Evolutionary conservation across 768 basidiomycete genomes (phyloP), one percentile per base, ranked within the genome.

Genomic region (Kwoniella europaea): DNA sequence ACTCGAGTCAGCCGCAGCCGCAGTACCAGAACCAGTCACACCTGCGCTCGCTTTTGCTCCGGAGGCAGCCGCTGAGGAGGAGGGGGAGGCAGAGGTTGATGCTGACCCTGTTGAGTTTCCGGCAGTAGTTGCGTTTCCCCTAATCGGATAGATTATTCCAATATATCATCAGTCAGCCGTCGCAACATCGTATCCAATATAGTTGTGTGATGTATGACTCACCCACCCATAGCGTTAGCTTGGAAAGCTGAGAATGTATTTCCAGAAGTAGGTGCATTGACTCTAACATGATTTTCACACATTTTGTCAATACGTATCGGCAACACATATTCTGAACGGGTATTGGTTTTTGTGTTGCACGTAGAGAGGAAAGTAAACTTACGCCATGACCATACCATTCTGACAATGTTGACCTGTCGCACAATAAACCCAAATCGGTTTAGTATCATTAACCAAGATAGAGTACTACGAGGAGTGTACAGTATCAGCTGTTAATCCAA

Each of bases 391-490:
- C 67, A 68, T 68, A 7, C 71, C 71, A 24, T 42, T 53, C 43
- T 62, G 22, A 55, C 71, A 72, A 50, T 72, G 71, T 13, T 41
- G 20, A 4, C 43, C 71, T 35, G 52, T 59, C 0, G 46, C 65
- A 35, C 73, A 74, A 60, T 67, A 71, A 3, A 66, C 66, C 73
- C 73, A 74, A 41, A 71, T 66, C 3, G 73, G 73, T 41, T 46
- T 67, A 43, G 69, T 67, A 41, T 46, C 58, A 54, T 74, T 71
- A 27, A 74, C 65, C n/a, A 67, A 29, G 59, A 74, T 67, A 9
- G 69, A 56, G 62, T 67, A 70, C 73, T 74, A 60, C 27, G 20
- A 12, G 27, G 4, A 27, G 27, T 27, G 10, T 10, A 27, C 27
- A 27, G 27, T 24, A 35, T 24, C 27, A 58, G 54, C n/a, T n/a